Conservation (phyloP, 2,329 filamentous ascomycete species). For the Pyrenophora seminiperda region DNA sequence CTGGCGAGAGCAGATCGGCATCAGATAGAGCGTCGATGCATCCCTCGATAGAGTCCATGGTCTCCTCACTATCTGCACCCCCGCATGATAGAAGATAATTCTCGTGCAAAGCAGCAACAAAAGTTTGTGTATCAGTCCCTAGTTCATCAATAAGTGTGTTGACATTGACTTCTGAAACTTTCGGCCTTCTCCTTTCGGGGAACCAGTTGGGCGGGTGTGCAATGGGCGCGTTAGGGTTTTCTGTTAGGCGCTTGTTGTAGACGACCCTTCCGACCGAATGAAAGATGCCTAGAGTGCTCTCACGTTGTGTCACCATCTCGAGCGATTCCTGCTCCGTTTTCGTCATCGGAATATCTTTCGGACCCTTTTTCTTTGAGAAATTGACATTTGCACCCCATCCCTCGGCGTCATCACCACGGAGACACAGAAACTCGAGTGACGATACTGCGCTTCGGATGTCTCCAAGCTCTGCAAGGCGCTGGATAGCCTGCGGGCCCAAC, state of each 20-base stretch:
- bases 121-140: slow-evolving; percentile 88
- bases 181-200: slow-evolving; percentile 51
- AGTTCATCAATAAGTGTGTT: slow-evolving; percentile 89
- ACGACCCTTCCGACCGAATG: slow-evolving; percentile 95
- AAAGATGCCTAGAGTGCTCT: slow-evolving; percentile 90
- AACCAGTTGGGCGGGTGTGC: slow-evolving; percentile 55
- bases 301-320: slow-evolving; percentile 80
- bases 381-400: slow-evolving; percentile 81
- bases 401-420: slow-evolving; percentile 77
- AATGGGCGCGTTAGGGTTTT: slow-evolving; percentile 40
- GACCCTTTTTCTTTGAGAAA: slow-evolving; percentile 62
- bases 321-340: slow-evolving; percentile 79
- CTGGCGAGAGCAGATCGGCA: slow-evolving; percentile 81
- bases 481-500: slow-evolving; percentile 78
- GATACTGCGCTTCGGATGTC: slow-evolving; percentile 93
- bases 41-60: slow-evolving; percentile 78
- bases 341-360: slow-evolving; percentile 68
- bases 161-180: slow-evolving; percentile 52
- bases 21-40: slow-evolving; percentile 88
- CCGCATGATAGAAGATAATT: slow-evolving; percentile 90
- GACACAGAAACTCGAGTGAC: slow-evolving; percentile 87
- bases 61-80: slow-evolving; percentile 60
- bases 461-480: slow-evolving; percentile 80
- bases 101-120: slow-evolving; percentile 88
- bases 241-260: slow-evolving; percentile 82